Evolutionary conservation across 768 basidiomycete genomes (phyloP).

Genomic region (Tulasnella calospora): DNA sequence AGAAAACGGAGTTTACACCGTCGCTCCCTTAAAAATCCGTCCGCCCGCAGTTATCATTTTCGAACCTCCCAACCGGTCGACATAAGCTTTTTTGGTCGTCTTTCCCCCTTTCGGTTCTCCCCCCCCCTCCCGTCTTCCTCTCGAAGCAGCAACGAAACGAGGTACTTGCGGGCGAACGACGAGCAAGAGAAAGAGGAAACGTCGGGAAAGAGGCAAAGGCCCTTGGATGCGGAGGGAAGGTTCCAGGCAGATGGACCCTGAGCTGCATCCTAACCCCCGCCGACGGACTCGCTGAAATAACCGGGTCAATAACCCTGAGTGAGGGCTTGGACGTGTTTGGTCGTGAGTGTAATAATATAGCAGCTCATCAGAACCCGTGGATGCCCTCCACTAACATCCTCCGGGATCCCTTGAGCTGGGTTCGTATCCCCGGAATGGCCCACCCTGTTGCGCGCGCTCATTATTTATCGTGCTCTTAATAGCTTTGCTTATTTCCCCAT

Average conservation of each 20-base stretch:
- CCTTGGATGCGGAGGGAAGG: background rate
- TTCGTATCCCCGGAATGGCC: slow-evolving; percentile 5
- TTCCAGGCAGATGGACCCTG: background rate
- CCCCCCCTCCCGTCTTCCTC: background rate
- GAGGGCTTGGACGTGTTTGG: background rate
- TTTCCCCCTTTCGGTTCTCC: background rate
- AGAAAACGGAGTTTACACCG: background rate
- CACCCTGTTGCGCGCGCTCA: background rate
- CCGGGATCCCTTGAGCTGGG: slow-evolving; percentile 11
- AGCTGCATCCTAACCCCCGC: background rate
- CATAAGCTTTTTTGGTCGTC: slow-evolving; percentile 4
- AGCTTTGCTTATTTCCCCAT: slow-evolving; percentile 4
- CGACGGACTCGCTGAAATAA: slow-evolving; percentile 7
- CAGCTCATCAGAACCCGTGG: background rate
- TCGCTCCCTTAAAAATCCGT: slow-evolving; percentile 5
- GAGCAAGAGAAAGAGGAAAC: background rate
- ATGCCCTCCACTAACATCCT: background rate
- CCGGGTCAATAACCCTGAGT: background rate
- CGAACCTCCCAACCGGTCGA: slow-evolving; percentile 2
- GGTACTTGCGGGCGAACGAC: no score
- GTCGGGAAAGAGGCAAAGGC: background rate
- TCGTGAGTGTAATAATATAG: background rate
- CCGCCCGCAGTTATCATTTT: slow-evolving; percentile 11
- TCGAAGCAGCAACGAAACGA: background rate
- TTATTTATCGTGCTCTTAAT: background rate